These are phyloP conservation scores for Effrenium voratum DNA, from an alignment of 73 alveolate genomes.

Conservation along the genomic window DNA sequence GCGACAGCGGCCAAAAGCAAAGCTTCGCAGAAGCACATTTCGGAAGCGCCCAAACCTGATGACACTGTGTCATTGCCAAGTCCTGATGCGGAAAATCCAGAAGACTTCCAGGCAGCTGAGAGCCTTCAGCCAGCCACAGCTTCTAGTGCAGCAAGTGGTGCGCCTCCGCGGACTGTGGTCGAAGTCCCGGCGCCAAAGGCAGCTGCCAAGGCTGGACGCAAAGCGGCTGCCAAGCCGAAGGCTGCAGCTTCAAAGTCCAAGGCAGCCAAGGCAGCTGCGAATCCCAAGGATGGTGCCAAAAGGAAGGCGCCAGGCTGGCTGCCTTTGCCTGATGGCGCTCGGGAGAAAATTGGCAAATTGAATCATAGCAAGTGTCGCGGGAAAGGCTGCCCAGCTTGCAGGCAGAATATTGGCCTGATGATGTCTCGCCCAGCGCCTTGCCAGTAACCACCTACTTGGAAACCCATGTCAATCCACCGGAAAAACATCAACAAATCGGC, in stretches of 20 bases:
- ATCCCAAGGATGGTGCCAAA: no score
- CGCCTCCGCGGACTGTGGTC: not conserved
- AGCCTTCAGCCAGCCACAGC: not conserved
- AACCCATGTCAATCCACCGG: slow-evolving; percentile 2
- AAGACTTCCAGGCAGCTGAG: not conserved
- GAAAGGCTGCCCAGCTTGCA: slow-evolving; percentile 43
- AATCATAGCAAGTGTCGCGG: not conserved
- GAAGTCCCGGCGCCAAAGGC: not conserved
- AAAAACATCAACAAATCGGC: slow-evolving; percentile 26
- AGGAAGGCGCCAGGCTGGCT: not conserved
- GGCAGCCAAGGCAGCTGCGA: no score
- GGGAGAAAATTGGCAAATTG: not conserved
- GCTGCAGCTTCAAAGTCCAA: no score
- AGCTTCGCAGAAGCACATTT: not conserved
- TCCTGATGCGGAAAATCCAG: no score
- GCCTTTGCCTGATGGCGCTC: slow-evolving; percentile 29
- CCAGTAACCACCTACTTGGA: not conserved
- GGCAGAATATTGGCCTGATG: not conserved
- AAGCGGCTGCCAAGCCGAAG: no score
- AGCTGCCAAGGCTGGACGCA: no score
- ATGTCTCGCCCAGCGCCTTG: not conserved
- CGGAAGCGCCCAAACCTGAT: not conserved
- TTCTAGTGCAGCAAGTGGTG: not conserved
- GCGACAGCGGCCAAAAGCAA: not conserved
- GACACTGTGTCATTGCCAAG: not conserved